These are phyloP conservation scores for Sporothrix brasiliensis DNA, from an alignment of 2,329 filamentous ascomycete genomes.

Conservation along the genomic window DNA sequence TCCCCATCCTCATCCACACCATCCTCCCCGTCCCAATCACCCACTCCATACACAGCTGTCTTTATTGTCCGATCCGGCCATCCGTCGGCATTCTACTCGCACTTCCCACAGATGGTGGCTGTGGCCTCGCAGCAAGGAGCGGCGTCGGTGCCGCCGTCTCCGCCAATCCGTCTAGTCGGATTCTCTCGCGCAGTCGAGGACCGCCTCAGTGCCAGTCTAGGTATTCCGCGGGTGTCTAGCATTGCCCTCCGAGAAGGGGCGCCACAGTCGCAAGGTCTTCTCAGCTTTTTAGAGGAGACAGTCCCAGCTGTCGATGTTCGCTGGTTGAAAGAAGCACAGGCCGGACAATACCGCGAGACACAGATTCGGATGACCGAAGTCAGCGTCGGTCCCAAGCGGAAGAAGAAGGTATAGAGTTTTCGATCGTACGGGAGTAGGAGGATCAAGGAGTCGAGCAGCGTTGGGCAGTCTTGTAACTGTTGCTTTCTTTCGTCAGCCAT, in stretches of 20 bases:
- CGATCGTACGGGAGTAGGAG: neutral
- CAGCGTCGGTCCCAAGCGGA: constrained; percentile 45
- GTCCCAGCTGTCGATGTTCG: constrained; percentile 56
- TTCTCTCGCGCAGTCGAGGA: constrained; percentile 64
- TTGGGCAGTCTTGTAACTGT: neutral
- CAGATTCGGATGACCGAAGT: constrained; percentile 53
- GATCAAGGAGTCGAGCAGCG: neutral
- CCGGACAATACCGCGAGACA: constrained; percentile 49
- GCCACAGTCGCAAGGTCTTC: constrained; percentile 58
- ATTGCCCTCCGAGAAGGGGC: constrained; percentile 62
- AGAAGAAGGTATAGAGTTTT: constrained; percentile 4
- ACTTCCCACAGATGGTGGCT: constrained; percentile 56
- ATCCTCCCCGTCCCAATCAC: neutral
- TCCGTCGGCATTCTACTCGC: constrained; percentile 60
- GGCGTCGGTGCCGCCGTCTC: constrained; percentile 33
- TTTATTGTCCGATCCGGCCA: constrained; percentile 63
- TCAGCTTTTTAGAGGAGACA: constrained; percentile 57
- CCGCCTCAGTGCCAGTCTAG: constrained; percentile 59
- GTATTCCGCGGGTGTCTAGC: constrained; percentile 66
- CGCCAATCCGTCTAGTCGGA: constrained; percentile 60
- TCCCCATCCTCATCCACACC: neutral
- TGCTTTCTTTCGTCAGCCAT: neutral
- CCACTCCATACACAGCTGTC: constrained; percentile 52
- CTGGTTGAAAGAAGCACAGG: constrained; percentile 58
- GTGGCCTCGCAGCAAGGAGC: constrained; percentile 45